Evolutionary conservation across 345 rosid genomes (phyloP), one percentile per base, ranked within the genome.

Genomic region (Euclidium syriacum): DNA sequence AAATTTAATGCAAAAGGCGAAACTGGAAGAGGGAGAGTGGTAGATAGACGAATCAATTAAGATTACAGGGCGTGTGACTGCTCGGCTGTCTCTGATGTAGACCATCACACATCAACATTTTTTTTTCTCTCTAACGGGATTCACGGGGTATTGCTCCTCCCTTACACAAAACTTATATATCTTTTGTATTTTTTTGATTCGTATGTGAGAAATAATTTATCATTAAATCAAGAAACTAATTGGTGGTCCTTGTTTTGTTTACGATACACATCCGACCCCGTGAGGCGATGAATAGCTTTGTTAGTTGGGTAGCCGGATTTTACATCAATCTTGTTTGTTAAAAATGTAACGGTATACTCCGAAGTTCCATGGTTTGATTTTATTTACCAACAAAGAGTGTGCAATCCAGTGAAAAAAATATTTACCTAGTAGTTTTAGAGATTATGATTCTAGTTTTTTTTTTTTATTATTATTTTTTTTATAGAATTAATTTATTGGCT

Each of bases 11-110:
- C 18, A 0, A 12, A 36, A 47, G 58, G 44, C 51, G 20, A 51
- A 34, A 33, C 5, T 32, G 1, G 33, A 56, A 27, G 42, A 62
- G 32, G 20, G 18, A 27, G 14, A 47, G 58, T 62, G 52, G 74
- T 60, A 43, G 74, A 62, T 70, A 54, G 68, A 53, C 50, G 62
- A 53, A 62, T 62, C 35, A 62, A 46, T 61, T 62, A 61, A 19
- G 61, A 62, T 62, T 53, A 53, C 57, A 62, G 53, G 49, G 34
- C 57, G 74, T 70, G 74, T 70, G 74, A 70, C 74, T 62, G 64
- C 69, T 62, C 51, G 59, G 64, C 69, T 62, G 74, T 62, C 58
- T 49, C 36, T 36, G 74, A 70, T 57, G 58, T 54, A 70, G 74
- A 70, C 74, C 39, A 58, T 62, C 58, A 55, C 64, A 53, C 49